Evolutionary conservation across 179 eudicot species (phyloP).

Genomic region (Camellia oleifera): DNA sequence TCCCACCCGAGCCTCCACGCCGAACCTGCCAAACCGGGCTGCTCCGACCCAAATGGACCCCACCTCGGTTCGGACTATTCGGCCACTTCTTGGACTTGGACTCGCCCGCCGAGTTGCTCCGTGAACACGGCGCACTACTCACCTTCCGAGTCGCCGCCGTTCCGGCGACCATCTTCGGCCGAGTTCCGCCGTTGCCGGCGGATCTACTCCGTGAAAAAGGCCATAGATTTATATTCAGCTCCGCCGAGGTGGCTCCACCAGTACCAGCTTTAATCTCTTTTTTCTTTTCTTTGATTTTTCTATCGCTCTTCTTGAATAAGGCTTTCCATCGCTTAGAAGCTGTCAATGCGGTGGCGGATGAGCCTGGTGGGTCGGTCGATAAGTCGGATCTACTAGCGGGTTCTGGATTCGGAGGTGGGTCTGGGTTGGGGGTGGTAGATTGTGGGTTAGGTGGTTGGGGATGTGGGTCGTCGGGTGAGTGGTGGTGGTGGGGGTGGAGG

Average conservation of each 20-base stretch:
- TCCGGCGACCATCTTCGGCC: constrained; percentile 38
- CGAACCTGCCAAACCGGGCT: constrained; percentile 88
- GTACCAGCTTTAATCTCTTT: constrained; percentile 22
- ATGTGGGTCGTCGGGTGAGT: constrained; percentile 14
- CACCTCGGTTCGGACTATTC: constrained; percentile 61
- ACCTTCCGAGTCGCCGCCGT: constrained; percentile 48
- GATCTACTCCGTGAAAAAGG: constrained; percentile 90
- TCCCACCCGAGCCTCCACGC: constrained; percentile 19
- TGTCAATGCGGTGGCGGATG: constrained; percentile 18
- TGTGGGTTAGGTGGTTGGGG: too few species aligned
- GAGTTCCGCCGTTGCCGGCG: constrained; percentile 61
- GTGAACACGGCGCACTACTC: constrained; percentile 89
- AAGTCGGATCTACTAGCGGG: constrained; percentile 16
- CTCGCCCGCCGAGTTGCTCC: constrained; percentile 88
- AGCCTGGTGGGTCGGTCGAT: neutral
- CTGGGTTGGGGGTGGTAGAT: neutral
- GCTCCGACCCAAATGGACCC: constrained; percentile 70
- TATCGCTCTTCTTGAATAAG: constrained; percentile 52
- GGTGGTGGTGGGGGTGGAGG: constrained; percentile 31
- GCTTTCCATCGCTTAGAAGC: constrained; percentile 77
- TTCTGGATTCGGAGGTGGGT: neutral
- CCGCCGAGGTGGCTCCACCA: constrained; percentile 35
- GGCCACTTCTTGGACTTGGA: constrained; percentile 67
- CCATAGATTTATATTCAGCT: constrained; percentile 85
- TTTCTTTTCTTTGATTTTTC: constrained; percentile 30